These are phyloP conservation scores for Blastomyces emzantsi DNA, from an alignment of 2,329 filamentous ascomycete genomes.

Conservation along the genomic window DNA sequence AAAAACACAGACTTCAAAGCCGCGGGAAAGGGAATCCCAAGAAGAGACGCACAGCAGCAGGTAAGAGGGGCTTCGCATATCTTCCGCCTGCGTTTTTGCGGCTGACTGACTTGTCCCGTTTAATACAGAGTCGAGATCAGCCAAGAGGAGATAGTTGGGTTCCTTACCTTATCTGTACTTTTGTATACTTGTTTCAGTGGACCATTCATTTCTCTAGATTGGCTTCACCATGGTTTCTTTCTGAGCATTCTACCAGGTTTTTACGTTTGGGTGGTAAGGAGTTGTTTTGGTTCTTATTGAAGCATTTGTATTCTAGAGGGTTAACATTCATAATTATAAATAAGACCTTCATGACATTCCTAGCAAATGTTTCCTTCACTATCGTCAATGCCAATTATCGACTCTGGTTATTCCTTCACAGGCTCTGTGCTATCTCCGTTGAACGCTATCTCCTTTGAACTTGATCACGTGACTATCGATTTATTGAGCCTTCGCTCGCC, in stretches of 20 bases:
- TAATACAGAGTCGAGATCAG: constrained; percentile 13
- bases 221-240: constrained; percentile 1
- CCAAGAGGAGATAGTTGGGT: constrained; percentile 14
- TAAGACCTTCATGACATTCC: neutral
- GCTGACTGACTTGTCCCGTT: constrained; percentile 3
- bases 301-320: constrained; percentile 7
- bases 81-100: neutral
- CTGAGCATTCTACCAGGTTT: constrained; percentile 2
- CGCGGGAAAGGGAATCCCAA: constrained; percentile 77
- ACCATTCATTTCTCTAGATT: neutral
- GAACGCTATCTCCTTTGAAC: too few species aligned
- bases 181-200: neutral
- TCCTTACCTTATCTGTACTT: neutral
- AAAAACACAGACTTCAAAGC: constrained; percentile 49
- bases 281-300: neutral
- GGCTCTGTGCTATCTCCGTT: too few species aligned
- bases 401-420: neutral
- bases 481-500: neutral
- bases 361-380: neutral
- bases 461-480: neutral
- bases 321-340: neutral
- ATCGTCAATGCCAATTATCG: neutral
- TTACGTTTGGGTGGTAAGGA: constrained; percentile 1
- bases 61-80: constrained; percentile 18
- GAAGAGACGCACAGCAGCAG: constrained; percentile 59